These are phyloP conservation scores for Amanita subjunquillea DNA, from an alignment of 768 basidiomycete genomes.

Conservation along the genomic window DNA sequence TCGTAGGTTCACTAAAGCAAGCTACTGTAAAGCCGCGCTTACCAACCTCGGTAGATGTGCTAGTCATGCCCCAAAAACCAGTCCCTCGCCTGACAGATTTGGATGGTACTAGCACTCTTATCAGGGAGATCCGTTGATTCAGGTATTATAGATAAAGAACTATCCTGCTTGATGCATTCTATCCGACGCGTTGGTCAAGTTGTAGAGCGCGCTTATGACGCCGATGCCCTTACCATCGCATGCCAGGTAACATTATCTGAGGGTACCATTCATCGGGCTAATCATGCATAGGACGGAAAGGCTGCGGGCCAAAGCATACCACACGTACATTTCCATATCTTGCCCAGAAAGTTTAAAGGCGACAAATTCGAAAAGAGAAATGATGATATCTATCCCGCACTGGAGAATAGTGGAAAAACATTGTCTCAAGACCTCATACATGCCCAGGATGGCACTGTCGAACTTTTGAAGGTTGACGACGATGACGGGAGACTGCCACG, in stretches of 20 bases:
- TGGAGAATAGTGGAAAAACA: conserved; percentile 55
- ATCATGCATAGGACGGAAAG: conserved; percentile 59
- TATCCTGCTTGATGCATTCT: conserved; percentile 70
- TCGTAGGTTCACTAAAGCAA: conserved; percentile 46
- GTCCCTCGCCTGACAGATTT: conserved; percentile 51
- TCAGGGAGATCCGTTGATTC: neutral
- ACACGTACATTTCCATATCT: conserved; percentile 93
- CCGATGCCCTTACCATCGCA: conserved; percentile 78
- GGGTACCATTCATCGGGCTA: neutral
- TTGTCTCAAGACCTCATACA: conserved; percentile 30
- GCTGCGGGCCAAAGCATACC: conserved; percentile 76
- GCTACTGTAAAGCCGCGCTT: neutral
- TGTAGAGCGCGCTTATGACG: conserved; percentile 74
- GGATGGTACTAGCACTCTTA: conserved; percentile 21
- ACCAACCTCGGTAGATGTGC: conserved; percentile 35
- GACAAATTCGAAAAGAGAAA: conserved; percentile 55
- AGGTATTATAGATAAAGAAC: conserved; percentile 39
- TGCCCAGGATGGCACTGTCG: conserved; percentile 13
- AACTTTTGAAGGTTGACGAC: conserved; percentile 51
- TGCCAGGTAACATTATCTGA: conserved; percentile 53
- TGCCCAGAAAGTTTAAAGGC: conserved; percentile 68
- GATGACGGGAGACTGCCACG: conserved; percentile 60
- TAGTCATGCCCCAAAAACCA: conserved; percentile 45
- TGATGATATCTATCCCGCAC: conserved; percentile 70
- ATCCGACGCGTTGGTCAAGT: conserved; percentile 72